Evolutionary conservation across 1,284 basidiomycete genomes (phyloP), one percentile per base, ranked within the genome.

Genomic region (Tilletia walkeri): DNA sequence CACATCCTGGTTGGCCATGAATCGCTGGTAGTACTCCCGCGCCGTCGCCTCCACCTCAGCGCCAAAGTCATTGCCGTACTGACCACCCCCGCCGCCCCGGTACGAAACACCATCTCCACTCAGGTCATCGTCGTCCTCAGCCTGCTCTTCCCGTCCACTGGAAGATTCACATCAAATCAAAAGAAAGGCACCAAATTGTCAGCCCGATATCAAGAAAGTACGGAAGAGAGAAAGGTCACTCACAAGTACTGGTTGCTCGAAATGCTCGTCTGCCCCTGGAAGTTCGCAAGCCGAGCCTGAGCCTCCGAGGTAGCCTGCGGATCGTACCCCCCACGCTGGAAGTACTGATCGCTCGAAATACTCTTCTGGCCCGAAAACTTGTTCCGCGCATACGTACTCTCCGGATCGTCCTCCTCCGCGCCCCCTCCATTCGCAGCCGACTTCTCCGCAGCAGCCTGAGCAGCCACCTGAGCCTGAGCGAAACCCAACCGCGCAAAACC

Each of bases 321-420:
- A 83, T 99, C 95, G 85, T 97, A 97, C 20, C 89, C 85, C 68
- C 92, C 92, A 39, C 95, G 89, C 49, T 91, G 92, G 85, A 98
- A 98, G 87, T 93, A 98, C 91, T 95, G 94, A 84, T 99, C 96
- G 1, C 93, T 95, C 4, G 94, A 96, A 84, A 99, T 83, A 54
- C 75, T 67, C 84, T 98, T 99, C 83, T 98, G 95, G 74, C 82
- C 85, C 0, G 93, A 92, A 83, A 99, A 99, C 80, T 93, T 93
- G 36, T 94, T 90, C 73, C 94, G 89, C 1, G 96, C 95, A 36
- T 89, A 89, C 14, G 89, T 93, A 66, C 91, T 87, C 61, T 83
- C 82, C 16, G 72, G 74, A 36, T 75, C 73, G 59, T 41, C 48
- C 16, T 69, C 53, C 30, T 67, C 30, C 18, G 53, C 66, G n/a